phyloP scores from a whole-genome alignment of 83 land plant species.

The Thuja plicata region DNA sequence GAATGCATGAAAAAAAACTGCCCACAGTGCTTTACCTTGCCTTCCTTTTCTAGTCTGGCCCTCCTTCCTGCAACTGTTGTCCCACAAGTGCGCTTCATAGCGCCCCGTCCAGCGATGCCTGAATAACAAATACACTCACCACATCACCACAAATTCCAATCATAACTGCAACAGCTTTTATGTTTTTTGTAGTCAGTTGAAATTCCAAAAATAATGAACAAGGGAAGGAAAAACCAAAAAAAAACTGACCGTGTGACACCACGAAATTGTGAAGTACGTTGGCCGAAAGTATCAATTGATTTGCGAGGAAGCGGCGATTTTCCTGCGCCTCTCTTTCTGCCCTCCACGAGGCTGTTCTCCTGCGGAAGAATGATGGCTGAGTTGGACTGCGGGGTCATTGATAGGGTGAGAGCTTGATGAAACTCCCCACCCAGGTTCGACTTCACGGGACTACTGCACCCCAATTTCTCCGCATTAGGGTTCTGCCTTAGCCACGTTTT shows the following conservation, averaged over 20 bases:
- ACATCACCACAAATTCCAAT: neutral
- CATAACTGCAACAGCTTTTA: no score
- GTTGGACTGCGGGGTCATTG: slow-evolving; percentile 55
- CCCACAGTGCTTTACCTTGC: slow-evolving; percentile 49
- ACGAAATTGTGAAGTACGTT: slow-evolving; percentile 79
- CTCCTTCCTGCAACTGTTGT: slow-evolving; percentile 84
- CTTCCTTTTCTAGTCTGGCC: slow-evolving; percentile 92
- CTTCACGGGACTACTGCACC: neutral
- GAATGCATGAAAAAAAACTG: no score
- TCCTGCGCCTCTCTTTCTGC: slow-evolving; percentile 32
- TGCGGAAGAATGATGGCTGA: slow-evolving; percentile 9
- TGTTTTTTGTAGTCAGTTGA: no score
- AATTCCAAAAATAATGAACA: no score
- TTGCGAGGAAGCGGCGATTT: slow-evolving; percentile 67
- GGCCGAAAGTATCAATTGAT: slow-evolving; percentile 82
- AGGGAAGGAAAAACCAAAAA: no score
- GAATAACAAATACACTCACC: neutral
- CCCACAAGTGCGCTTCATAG: slow-evolving; percentile 90
- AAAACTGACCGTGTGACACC: slow-evolving; percentile 74
- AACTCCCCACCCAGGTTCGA: slow-evolving; percentile 14
- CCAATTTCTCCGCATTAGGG: slow-evolving; percentile 5
- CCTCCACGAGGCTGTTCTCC: slow-evolving; percentile 21
- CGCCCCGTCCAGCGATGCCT: slow-evolving; percentile 93
- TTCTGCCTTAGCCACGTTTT: slow-evolving; percentile 56
- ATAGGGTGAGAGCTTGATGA: slow-evolving; percentile 48